A percentile compares a stretch with the other conserved stretches of the same genome.
phyloP scores from a whole-genome alignment of 805 yeast species.

The Kodamaea laetipori region DNA sequence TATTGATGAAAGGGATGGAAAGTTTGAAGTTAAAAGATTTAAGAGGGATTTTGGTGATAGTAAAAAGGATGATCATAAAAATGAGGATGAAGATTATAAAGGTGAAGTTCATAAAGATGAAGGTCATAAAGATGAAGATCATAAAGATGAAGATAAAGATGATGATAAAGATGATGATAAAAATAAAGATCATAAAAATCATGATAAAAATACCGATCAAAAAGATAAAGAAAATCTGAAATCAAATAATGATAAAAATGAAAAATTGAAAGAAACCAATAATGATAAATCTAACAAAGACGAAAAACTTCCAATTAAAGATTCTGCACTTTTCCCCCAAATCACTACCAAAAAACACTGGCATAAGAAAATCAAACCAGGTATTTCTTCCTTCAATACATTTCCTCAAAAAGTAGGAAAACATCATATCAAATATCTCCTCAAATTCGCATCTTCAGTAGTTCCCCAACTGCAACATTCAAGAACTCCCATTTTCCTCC shows the following conservation, averaged over 20 bases:
- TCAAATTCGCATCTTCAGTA: conserved; percentile 48
- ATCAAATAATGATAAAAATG: neutral
- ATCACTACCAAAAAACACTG: conserved; percentile 43
- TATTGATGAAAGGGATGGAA: too few species aligned
- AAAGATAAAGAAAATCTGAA: conserved; percentile 13
- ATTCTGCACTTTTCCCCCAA: conserved; percentile 27
- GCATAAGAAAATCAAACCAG: conserved; percentile 57
- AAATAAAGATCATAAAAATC: conserved; percentile 14
- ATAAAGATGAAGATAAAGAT: conserved; percentile 14
- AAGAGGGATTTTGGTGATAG: too few species aligned
- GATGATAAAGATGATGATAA: conserved; percentile 2
- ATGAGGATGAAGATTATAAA: too few species aligned
- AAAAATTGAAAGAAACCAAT: neutral
- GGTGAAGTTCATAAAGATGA: too few species aligned
- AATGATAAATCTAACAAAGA: too few species aligned
- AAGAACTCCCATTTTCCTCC: conserved; percentile 68
- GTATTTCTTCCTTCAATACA: conserved; percentile 52
- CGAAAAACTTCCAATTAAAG: neutral
- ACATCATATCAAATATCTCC: conserved; percentile 51
- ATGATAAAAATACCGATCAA: too few species aligned
- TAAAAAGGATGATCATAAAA: too few species aligned
- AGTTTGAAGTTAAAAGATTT: too few species aligned
- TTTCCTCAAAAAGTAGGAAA: conserved; percentile 54
- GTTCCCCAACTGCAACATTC: conserved; percentile 62
- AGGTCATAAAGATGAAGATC: too few species aligned